Evolutionary conservation across 345 rosid species (phyloP).

Genomic region (Mallotus nudiflorus): DNA sequence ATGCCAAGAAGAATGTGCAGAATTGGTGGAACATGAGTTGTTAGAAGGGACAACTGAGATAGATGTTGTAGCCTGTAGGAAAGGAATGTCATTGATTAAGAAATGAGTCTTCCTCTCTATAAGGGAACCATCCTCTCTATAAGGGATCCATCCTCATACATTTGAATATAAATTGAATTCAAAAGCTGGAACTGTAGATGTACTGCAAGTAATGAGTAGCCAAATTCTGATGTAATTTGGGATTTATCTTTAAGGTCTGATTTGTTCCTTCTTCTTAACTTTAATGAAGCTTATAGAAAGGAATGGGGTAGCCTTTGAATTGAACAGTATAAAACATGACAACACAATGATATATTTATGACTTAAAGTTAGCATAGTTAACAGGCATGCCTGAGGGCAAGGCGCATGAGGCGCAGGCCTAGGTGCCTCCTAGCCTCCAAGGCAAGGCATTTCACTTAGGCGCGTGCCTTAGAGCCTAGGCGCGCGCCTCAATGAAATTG

Average conservation of each 20-base stretch:
- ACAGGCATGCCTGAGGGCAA: too few relatives aligned
- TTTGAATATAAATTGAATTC: neutral
- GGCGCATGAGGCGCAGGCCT: too few relatives aligned
- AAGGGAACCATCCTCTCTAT: too few relatives aligned
- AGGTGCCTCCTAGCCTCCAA: too few relatives aligned
- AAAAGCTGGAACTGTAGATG: neutral
- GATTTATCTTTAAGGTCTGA: neutral
- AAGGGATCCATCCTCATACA: too few relatives aligned
- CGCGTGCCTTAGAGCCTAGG: too few relatives aligned
- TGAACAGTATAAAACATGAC: neutral
- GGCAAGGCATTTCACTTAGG: too few relatives aligned
- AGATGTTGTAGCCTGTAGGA: neutral
- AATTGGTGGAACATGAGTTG: neutral
- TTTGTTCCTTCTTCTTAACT: neutral
- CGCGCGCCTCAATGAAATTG: too few relatives aligned
- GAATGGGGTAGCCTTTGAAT: neutral
- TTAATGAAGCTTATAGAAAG: too few relatives aligned
- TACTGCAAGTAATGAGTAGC: neutral
- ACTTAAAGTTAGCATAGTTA: neutral
- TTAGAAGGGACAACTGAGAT: neutral
- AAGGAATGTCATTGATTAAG: neutral
- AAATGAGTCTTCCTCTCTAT: neutral
- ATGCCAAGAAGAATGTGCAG: neutral
- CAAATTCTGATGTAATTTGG: neutral
- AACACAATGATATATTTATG: neutral